Evolutionary conservation across 352 stramenopile species (phyloP), one percentile per base, ranked within the genome.

Genomic region (Blastocystis sp.): DNA sequence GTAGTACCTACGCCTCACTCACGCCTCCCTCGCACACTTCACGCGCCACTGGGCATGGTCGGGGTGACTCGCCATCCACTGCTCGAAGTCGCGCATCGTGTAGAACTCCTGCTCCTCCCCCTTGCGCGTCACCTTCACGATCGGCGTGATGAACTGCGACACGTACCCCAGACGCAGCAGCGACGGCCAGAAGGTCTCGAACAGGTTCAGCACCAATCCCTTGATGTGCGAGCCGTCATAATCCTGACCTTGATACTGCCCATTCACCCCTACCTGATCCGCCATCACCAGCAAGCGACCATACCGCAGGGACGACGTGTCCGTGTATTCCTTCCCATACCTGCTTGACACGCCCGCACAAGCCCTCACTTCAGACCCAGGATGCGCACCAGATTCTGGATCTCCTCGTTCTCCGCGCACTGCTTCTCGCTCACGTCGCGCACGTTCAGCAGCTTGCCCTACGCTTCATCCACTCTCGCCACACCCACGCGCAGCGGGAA

Each of bases 231-330:
- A 97, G 21, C 96, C 96, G 92, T 98, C 95, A 88, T 97, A 93
- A 92, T 99, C 96, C 62, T 69, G 9, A 69, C 17, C 65, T 4
- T 80, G 17, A 69, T 64, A 7, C n/a, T 7, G 10, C 7, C 23
- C 9, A 65, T 5, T 9, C 9, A 11, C 7, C 23, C 9, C 79
- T 67, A 78, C 97, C 92, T 99, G 97, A 92, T 99, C 97, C 5
- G 97, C 97, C 97, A 99, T 99, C 89, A 98, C 97, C 90, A 99
- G 95, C 52, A 99, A 91, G 84, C 97, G 96, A n/a, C 97, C 97
- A 89, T 99, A 99, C 28, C 97, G 94, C 60, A 99, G 91, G 41
- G 92, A 93, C 3, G 21, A 52, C 19, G 74, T 84, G 21, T 66
- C 61, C 52, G 65, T 62, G 60, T 84, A 84, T 23, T 89, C 84